Evolutionary conservation across 2,329 filamentous ascomycete species (phyloP).

Genomic region (Talaromyces sp.): DNA sequence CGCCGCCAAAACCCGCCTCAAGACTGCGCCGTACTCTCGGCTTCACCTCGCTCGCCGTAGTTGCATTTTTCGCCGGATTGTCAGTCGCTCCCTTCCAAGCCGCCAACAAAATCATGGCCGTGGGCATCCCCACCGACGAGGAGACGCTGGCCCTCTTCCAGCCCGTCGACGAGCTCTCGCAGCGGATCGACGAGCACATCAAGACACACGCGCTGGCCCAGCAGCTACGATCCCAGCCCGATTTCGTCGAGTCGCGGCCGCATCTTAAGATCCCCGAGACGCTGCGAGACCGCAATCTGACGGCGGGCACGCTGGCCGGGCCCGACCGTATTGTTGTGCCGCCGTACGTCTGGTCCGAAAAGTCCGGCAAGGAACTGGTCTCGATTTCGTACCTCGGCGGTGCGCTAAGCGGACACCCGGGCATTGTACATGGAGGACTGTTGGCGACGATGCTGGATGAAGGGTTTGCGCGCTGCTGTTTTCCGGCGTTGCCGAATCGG

Average conservation of each 20-base stretch:
- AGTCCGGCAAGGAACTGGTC: constrained; percentile 62
- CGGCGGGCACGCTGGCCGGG: constrained; percentile 71
- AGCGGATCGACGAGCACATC: constrained; percentile 67
- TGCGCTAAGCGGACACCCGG: constrained; percentile 81
- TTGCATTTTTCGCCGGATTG: constrained; percentile 28
- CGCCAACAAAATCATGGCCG: constrained; percentile 29
- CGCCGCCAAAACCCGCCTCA: constrained; percentile 17
- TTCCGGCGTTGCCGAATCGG: constrained; percentile 79
- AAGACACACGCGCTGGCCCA: constrained; percentile 67
- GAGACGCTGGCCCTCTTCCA: constrained; percentile 66
- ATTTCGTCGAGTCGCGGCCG: constrained; percentile 71
- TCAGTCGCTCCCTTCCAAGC: constrained; percentile 21
- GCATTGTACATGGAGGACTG: constrained; percentile 84
- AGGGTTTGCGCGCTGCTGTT: constrained; percentile 80
- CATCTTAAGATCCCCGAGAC: constrained; percentile 76
- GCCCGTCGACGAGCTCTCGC: constrained; percentile 48
- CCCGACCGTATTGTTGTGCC: constrained; percentile 73
- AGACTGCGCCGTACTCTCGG: constrained; percentile 30
- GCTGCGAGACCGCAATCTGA: constrained; percentile 70
- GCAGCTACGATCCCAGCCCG: constrained; percentile 61
- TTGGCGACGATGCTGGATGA: constrained; percentile 92
- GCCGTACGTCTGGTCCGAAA: constrained; percentile 70
- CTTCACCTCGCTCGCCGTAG: constrained; percentile 29
- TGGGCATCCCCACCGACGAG: constrained; percentile 55
- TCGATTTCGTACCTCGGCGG: constrained; percentile 71